Base-by-base conservation (phyloP, 345 rosid genomes). In the Sapria himalayana region DNA sequence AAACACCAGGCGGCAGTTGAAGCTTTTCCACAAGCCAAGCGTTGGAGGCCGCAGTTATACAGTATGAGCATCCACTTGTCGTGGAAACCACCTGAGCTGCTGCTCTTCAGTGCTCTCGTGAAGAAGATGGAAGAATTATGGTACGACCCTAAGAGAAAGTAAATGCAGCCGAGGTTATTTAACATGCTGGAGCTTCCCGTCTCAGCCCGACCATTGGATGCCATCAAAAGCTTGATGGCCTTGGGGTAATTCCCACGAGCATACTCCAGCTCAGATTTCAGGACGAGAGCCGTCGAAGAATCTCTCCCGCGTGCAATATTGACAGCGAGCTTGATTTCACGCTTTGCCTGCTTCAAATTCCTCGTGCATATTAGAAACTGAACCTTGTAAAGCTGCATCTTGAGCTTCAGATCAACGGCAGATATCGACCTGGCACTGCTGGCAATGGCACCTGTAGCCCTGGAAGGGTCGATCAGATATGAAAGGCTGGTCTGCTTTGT, bases 231-330 rank as follows among this genome's bases (percentile, higher is more conserved):
- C 73, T 77, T 91, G 50, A 84, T 80, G 37, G 99, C 99, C 61
- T 91, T 91, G 5, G 77, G 80, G 43, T 73, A 73, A 62, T 91
- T 84, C 15, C 99, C 82, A 61, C 79, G 95, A 59, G 93, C 79
- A 73, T 73, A 75, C 63, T 91, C 99, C 51, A 91, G 80, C 74
- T 91, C 79, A 49, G 99, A 72, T 72, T 84, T 91, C 72, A 91
- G 60, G 43, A 80, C 70, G 40, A 84, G 81, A 59, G 95, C 95
- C 57, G 58, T 57, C 22, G 95, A 67, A 33, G 95, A 91, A 55
- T 84, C 99, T 49, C 74, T 68, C 45, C 78, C 79, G 18, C 92
- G 84, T 43, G 81, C 86, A 56, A 73, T 71, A 62, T 84, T 84
- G 71, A 91, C 75, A 9, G 95, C 86, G 63, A 71, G 92, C 65